A percentile compares a stretch with the other conserved stretches of the same genome.
Evolutionary conservation across 2,329 filamentous ascomycete genomes (phyloP).

Genomic region (Nectriaceae sp.): DNA sequence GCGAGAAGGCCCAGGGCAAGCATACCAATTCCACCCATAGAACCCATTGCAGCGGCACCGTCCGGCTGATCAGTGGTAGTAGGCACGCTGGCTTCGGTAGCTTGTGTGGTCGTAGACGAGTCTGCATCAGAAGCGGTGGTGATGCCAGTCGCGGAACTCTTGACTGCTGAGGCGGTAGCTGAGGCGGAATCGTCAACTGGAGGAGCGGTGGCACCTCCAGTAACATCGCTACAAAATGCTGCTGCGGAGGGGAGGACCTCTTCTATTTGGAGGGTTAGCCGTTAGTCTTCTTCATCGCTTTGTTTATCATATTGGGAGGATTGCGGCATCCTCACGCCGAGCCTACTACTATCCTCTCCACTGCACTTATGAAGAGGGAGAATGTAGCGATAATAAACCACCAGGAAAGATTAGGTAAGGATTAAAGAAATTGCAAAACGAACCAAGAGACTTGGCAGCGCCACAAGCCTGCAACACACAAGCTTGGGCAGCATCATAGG

Average conservation of each 20-base stretch:
- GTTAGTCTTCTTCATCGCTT: too few species aligned
- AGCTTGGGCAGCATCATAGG: slow-evolving; percentile 40
- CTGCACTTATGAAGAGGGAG: too few species aligned
- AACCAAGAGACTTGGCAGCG: slow-evolving; percentile 31
- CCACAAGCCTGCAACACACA: slow-evolving; percentile 45
- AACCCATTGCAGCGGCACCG: slow-evolving; percentile 8
- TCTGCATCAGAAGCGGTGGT: background rate
- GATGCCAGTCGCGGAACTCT: background rate
- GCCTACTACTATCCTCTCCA: too few species aligned
- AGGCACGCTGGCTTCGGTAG: background rate
- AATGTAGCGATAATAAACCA: too few species aligned
- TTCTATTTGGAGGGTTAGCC: slow-evolving; percentile 10
- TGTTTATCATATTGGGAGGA: too few species aligned
- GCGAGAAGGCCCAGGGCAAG: slow-evolving; percentile 8
- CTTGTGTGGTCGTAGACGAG: background rate
- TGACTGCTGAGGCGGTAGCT: slow-evolving; percentile 1
- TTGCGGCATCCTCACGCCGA: too few species aligned
- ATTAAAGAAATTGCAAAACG: too few species aligned
- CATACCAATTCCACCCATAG: slow-evolving; percentile 10
- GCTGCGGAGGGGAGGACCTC: slow-evolving; percentile 24
- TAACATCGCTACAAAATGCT: slow-evolving; percentile 20
- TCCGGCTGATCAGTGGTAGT: slow-evolving; percentile 1
- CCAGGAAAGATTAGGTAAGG: too few species aligned
- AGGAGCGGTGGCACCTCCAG: slow-evolving; percentile 12
- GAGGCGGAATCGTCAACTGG: slow-evolving; percentile 8